A percentile compares a stretch with the other conserved stretches of the same genome.
Evolutionary conservation across 495 filamentous ascomycete species (phyloP).

Genomic region (Poronia punctata): DNA sequence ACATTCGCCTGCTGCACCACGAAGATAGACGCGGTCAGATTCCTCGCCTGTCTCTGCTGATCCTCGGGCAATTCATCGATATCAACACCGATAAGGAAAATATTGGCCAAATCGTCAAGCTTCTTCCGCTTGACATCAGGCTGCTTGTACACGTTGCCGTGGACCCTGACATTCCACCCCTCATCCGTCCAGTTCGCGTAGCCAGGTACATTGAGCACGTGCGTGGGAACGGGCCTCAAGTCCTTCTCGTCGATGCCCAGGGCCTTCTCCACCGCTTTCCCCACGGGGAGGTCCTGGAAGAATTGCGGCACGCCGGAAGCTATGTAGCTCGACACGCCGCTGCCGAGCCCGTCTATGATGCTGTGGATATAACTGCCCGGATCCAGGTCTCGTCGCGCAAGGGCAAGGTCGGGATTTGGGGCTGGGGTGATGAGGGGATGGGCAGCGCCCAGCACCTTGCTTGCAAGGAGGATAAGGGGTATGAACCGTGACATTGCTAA

Average conservation of each 20-base stretch:
- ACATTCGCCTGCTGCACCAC: slow-evolving; percentile 60
- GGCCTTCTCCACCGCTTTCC: slow-evolving; percentile 49
- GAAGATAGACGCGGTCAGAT: slow-evolving; percentile 63
- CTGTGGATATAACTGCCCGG: slow-evolving; percentile 41
- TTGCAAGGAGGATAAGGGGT: slow-evolving; percentile 9
- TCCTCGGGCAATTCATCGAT: slow-evolving; percentile 51
- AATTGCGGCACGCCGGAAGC: slow-evolving; percentile 58
- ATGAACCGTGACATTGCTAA: no score
- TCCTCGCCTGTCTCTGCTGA: slow-evolving; percentile 60
- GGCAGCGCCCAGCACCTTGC: slow-evolving; percentile 12
- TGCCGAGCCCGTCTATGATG: slow-evolving; percentile 38
- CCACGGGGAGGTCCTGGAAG: slow-evolving; percentile 62
- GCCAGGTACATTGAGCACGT: slow-evolving; percentile 65
- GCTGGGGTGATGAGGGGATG: slow-evolving; percentile 46
- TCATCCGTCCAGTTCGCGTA: slow-evolving; percentile 74
- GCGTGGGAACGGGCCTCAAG: slow-evolving; percentile 55
- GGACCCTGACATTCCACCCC: slow-evolving; percentile 70
- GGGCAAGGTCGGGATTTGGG: slow-evolving; percentile 24
- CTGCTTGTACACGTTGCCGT: slow-evolving; percentile 73
- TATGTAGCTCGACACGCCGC: slow-evolving; percentile 50
- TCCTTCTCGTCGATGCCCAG: slow-evolving; percentile 51
- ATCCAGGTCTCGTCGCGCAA: slow-evolving; percentile 26
- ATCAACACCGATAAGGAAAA: slow-evolving; percentile 58
- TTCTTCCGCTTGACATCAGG: slow-evolving; percentile 56
- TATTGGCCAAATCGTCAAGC: slow-evolving; percentile 59